Evolutionary conservation across 2,329 filamentous ascomycete species (phyloP).

Genomic region (Neofusicoccum sp.): DNA sequence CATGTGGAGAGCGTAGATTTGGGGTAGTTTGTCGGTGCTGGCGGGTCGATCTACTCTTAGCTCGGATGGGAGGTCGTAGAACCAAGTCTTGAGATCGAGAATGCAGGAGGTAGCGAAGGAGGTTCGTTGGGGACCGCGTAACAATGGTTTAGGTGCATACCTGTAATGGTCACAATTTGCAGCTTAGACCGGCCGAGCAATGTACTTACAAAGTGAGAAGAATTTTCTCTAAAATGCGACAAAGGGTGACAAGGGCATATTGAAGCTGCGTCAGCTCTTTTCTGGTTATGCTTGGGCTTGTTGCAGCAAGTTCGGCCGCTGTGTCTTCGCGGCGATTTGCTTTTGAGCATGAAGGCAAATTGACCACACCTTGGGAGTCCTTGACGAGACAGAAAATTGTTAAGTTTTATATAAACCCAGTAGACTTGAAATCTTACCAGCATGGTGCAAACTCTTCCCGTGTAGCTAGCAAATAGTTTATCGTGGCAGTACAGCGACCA

Average conservation of each 20-base stretch:
- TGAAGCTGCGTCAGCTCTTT: no score
- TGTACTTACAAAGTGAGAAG: conserved; percentile 35
- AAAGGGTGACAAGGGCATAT: conserved; percentile 31
- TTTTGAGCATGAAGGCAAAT: conserved; percentile 22
- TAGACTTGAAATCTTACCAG: conserved; percentile 30
- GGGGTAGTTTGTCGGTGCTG: conserved; percentile 27
- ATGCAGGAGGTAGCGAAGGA: conserved; percentile 36
- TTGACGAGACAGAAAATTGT: conserved; percentile 2
- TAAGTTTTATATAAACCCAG: neutral
- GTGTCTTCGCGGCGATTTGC: no score
- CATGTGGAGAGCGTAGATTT: conserved; percentile 39
- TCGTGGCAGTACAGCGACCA: conserved; percentile 42
- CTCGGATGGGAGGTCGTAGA: conserved; percentile 37
- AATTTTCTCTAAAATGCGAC: conserved; percentile 38
- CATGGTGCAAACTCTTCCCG: conserved; percentile 40
- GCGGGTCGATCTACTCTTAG: conserved; percentile 32
- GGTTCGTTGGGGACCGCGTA: conserved; percentile 25
- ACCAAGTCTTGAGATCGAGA: conserved; percentile 39
- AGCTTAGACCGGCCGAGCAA: no score
- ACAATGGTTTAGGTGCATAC: conserved; percentile 35
- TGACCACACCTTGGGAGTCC: conserved; percentile 37
- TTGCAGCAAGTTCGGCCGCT: no score
- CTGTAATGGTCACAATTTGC: conserved; percentile 21
- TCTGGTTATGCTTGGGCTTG: no score
- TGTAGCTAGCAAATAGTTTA: conserved; percentile 40